Evolutionary conservation across 139 green algal genomes (phyloP).

Genomic region (Micractinium sp.): DNA sequence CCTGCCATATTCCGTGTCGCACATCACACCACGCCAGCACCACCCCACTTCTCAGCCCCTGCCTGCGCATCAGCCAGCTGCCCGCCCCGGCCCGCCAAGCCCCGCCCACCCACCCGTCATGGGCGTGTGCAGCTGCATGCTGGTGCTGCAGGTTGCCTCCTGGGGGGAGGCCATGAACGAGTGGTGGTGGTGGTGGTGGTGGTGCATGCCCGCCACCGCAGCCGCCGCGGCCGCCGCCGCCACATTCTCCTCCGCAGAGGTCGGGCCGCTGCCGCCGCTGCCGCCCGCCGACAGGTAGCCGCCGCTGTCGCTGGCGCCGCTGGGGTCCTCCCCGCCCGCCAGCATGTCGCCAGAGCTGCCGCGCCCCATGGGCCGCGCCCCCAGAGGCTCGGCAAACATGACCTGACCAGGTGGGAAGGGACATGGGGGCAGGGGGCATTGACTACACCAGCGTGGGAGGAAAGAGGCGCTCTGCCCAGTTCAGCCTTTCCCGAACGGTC

Average conservation of each 20-base stretch:
- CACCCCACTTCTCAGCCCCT: not conserved
- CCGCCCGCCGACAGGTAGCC: not conserved
- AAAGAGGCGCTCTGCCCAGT: too few relatives aligned
- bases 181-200: not conserved
- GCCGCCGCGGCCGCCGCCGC: slow-evolving; percentile 10
- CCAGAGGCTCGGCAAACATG: slow-evolving; percentile 63
- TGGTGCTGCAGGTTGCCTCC: slow-evolving; percentile 29
- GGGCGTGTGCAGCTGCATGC: slow-evolving; percentile 37
- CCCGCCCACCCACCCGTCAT: slow-evolving; percentile 22
- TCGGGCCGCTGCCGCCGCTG: not conserved
- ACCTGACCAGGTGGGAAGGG: slow-evolving; percentile 31
- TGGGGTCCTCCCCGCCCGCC: not conserved
- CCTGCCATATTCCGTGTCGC: too few relatives aligned
- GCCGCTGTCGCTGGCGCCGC: not conserved
- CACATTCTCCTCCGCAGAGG: not conserved
- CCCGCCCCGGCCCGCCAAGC: not conserved
- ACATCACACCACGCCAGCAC: not conserved
- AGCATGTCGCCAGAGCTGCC: slow-evolving; percentile 19
- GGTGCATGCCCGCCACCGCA: slow-evolving; percentile 22
- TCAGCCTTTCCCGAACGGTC: too few relatives aligned
- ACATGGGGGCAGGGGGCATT: not conserved
- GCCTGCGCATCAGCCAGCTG: not conserved
- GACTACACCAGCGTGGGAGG: too few relatives aligned
- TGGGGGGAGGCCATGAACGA: slow-evolving; percentile 11
- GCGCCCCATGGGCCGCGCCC: slow-evolving; percentile 13